Percentiles rank a stretch among this genome's conserved stretches.
Evolutionary conservation across 2,329 filamentous ascomycete species (phyloP).

Genomic region (Elsinoe australis): DNA sequence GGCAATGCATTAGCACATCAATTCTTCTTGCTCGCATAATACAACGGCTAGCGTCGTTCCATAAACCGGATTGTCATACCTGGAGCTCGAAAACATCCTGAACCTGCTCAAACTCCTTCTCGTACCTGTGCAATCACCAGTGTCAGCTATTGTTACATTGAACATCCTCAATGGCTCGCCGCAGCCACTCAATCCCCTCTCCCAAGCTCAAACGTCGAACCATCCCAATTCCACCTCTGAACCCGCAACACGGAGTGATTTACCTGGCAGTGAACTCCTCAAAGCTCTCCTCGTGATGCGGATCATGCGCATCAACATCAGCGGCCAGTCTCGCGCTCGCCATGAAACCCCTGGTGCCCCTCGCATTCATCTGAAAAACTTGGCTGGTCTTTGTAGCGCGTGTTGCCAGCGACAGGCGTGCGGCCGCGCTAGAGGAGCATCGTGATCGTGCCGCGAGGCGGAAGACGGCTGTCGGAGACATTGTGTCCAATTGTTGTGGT

Average conservation of each 20-base stretch:
- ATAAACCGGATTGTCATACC: too few species aligned
- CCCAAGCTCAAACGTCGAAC: slow-evolving; percentile 21
- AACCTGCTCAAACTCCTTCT: slow-evolving; percentile 97
- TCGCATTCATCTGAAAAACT: slow-evolving; percentile 2
- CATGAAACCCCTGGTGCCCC: slow-evolving; percentile 38
- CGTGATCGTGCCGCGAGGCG: slow-evolving; percentile 14
- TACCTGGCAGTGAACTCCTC: slow-evolving; percentile 99
- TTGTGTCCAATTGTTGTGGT: neutral
- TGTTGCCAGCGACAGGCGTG: neutral
- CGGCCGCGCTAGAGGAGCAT: slow-evolving; percentile 11
- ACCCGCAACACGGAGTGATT: slow-evolving; percentile 26
- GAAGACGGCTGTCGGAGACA: slow-evolving; percentile 14
- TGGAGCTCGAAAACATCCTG: slow-evolving; percentile 99
- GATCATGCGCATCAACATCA: slow-evolving; percentile 37
- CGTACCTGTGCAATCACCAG: slow-evolving; percentile 61
- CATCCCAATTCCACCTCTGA: slow-evolving; percentile 8
- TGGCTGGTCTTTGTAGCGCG: slow-evolving; percentile 7
- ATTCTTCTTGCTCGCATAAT: slow-evolving; percentile 18
- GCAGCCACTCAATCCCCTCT: too few species aligned
- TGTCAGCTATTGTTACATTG: slow-evolving; percentile 16
- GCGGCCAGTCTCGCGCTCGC: slow-evolving; percentile 35
- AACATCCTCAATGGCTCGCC: neutral
- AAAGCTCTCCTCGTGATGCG: slow-evolving; percentile 90
- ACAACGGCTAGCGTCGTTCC: too few species aligned
- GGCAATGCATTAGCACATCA: neutral